Evolutionary conservation across 2,329 filamentous ascomycete genomes (phyloP), one percentile per base, ranked within the genome.

Genomic region (Arthrobotrys sphaeroides): DNA sequence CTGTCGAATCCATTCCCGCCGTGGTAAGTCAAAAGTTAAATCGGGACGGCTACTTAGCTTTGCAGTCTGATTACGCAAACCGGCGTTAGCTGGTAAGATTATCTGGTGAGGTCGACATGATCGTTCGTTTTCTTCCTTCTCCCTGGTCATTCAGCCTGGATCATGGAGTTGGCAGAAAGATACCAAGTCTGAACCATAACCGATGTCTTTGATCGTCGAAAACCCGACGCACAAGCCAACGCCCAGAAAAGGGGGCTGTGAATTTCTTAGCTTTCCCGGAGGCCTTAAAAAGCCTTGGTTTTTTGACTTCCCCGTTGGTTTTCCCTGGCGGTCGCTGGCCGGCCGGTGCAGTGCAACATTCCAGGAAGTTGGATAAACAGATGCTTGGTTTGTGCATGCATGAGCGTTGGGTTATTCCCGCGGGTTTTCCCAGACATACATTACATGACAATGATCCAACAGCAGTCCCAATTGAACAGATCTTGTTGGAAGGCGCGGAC

Each of bases 341-440:
- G 31, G 51, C 38, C n/a, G 16, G 13, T 36, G 49, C n/a, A 47
- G 45, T 43, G 38, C 38, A 67, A 64, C 64, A 69, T 67, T 75
- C 72, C 55, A 68, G 72, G 47, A 69, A 75, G 72, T 75, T 75
- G 62, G 55, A 62, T 68, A 64, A 53, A 57, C 13, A 33, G 26
- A 10, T 18, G 2, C 33, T 24, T 55, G 24, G 51, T 55, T 18
- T 36, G 16, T 45, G 31, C 40, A 60, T 65, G 64, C 72, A 75
- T 59, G 24, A 57, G 36, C 67, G 67, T 72, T 72, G 45, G 31
- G 66, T 62, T 31, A 36, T 51, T 47, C 26, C 55, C 28, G 42
- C 36, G 43, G 31, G 20, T 20, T 64, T 51, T 53, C 49, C 51
- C 31, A 55, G 45, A 33, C 24, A 31, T 18, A 55, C 49, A 36